These are phyloP conservation scores for Monosporozyma yasuniensis DNA, from an alignment of 805 yeast species.

Conservation along the genomic window DNA sequence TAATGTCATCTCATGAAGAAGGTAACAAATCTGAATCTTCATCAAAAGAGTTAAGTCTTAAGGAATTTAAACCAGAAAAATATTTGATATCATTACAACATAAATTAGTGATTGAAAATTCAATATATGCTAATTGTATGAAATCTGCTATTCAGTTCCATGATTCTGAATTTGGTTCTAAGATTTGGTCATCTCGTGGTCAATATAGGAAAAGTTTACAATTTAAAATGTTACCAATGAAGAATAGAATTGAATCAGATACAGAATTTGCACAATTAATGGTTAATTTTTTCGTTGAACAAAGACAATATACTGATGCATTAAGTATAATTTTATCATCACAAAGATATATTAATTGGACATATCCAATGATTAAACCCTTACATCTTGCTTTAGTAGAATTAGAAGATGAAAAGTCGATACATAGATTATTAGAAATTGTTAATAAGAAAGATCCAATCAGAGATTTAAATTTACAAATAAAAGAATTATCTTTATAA, in stretches of 20 bases:
- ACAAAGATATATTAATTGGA: slow-evolving; percentile 64
- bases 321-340: slow-evolving; percentile 59
- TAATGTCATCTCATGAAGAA: not conserved
- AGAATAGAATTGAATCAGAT: slow-evolving; percentile 19
- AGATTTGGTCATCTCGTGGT: slow-evolving; percentile 76
- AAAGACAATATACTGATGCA: slow-evolving; percentile 59
- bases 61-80: no score
- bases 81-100: slow-evolving; percentile 17
- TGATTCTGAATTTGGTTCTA: slow-evolving; percentile 50
- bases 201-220: slow-evolving; percentile 44
- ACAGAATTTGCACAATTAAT: slow-evolving; percentile 56
- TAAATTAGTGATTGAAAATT: slow-evolving; percentile 36
- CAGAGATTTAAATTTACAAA: slow-evolving; percentile 13
- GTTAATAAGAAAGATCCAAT: slow-evolving; percentile 25
- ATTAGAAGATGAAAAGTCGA: slow-evolving; percentile 36
- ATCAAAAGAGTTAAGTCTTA: not conserved
- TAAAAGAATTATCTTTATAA: slow-evolving; percentile 12
- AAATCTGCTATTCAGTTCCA: slow-evolving; percentile 54
- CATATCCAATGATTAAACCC: slow-evolving; percentile 36
- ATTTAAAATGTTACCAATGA: slow-evolving; percentile 50
- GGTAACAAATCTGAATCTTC: not conserved
- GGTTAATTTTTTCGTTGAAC: slow-evolving; percentile 48
- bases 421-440: slow-evolving; percentile 25
- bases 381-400: slow-evolving; percentile 34
- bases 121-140: slow-evolving; percentile 52